These are phyloP conservation scores for Maudiozyma turicensis DNA, from an alignment of 805 yeast species.

Conservation along the genomic window DNA sequence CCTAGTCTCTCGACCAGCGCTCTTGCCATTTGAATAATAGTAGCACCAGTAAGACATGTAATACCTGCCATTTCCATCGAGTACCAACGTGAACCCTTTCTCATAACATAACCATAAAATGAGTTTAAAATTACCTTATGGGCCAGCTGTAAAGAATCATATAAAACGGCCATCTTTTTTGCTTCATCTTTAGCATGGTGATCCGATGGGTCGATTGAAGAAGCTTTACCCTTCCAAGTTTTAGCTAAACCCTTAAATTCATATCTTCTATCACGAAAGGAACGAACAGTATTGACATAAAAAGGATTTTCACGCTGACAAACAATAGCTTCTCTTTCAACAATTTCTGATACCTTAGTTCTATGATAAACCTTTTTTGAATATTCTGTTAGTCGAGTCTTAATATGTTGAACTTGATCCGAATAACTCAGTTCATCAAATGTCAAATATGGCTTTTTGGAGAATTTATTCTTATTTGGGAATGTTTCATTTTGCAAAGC, in stretches of 20 bases:
- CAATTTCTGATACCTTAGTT: slow-evolving; percentile 69
- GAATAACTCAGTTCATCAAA: slow-evolving; percentile 69
- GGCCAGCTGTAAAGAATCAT: slow-evolving; percentile 92
- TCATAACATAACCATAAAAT: slow-evolving; percentile 96
- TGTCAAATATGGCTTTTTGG: slow-evolving; percentile 46
- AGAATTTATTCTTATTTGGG: slow-evolving; percentile 47
- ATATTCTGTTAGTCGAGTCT: slow-evolving; percentile 72
- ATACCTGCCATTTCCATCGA: slow-evolving; percentile 99
- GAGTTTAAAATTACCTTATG: slow-evolving; percentile 95
- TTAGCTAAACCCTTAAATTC: slow-evolving; percentile 91
- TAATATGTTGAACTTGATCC: slow-evolving; percentile 69
- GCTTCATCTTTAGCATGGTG: slow-evolving; percentile 74
- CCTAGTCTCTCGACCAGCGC: slow-evolving; percentile 85
- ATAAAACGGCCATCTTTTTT: slow-evolving; percentile 82
- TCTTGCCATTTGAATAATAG: slow-evolving; percentile 96
- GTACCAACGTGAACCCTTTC: slow-evolving; percentile 98
- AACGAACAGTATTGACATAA: slow-evolving; percentile 87
- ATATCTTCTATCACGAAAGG: slow-evolving; percentile 90
- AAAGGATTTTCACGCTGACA: slow-evolving; percentile 98
- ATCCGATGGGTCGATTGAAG: slow-evolving; percentile 45
- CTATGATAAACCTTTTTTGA: slow-evolving; percentile 79
- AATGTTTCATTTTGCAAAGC: slow-evolving; percentile 72
- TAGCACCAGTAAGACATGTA: slow-evolving; percentile 95
- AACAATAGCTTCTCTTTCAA: slow-evolving; percentile 84
- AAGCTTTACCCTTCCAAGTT: slow-evolving; percentile 79